A percentile compares a stretch with the other conserved stretches of the same genome.
phyloP scores from a whole-genome alignment of 179 eudicot species.

The Corrigiola litoralis region DNA sequence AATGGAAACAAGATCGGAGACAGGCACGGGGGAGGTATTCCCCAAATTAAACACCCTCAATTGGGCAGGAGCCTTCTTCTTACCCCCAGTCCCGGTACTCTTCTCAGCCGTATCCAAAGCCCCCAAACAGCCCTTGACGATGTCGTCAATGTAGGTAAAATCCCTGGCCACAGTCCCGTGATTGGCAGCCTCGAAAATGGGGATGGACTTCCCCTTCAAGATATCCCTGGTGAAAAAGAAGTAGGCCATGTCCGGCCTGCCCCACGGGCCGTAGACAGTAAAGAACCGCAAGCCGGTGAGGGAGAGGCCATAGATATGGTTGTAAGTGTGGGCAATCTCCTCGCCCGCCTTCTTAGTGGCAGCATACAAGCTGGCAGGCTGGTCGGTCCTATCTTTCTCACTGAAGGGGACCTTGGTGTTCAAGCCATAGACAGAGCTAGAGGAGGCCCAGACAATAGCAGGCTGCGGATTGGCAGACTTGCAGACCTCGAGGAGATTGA shows the following conservation, averaged over 20 bases:
- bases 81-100: conserved; percentile 87
- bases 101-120: conserved; percentile 81
- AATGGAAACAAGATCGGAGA: conserved; percentile 63
- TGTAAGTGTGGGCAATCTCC: conserved; percentile 80
- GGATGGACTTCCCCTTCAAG: conserved; percentile 57
- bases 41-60: conserved; percentile 83
- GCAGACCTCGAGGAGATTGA: conserved; percentile 57
- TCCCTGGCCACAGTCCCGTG: conserved; percentile 87
- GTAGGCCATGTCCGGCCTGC: conserved; percentile 95
- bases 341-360: conserved; percentile 88
- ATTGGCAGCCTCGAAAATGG: conserved; percentile 62
- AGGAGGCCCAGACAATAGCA: conserved; percentile 74
- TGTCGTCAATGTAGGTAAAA: conserved; percentile 83
- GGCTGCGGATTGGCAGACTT: conserved; percentile 72
- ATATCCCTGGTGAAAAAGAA: conserved; percentile 85
- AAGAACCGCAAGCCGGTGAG: conserved; percentile 74
- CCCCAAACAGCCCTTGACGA: conserved; percentile 87
- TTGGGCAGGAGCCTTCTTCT: conserved; percentile 76
- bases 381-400: conserved; percentile 72
- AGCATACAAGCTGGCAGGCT: conserved; percentile 81
- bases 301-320: conserved; percentile 71
- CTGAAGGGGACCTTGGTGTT: conserved; percentile 73
- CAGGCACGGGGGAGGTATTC: conserved; percentile 88
- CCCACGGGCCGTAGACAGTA: conserved; percentile 97
- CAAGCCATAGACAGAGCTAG: conserved; percentile 76